These are phyloP conservation scores for Thozetella sp. DNA, from an alignment of 495 filamentous ascomycete species.

Conservation along the genomic window DNA sequence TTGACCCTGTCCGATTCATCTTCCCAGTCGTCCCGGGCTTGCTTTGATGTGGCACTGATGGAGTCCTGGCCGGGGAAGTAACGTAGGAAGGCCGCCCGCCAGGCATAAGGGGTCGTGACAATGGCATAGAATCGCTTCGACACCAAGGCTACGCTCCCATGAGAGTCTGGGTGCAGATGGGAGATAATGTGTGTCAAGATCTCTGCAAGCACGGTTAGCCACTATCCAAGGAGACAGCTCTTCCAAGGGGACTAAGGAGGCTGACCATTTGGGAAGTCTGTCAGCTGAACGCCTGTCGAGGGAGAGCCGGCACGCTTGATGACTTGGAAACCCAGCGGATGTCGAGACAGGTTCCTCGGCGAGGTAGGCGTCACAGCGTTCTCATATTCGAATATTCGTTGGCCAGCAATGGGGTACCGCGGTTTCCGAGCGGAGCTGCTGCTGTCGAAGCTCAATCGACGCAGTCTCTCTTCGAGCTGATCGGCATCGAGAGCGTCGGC, in stretches of 20 bases:
- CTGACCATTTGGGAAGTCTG: conserved; percentile 81
- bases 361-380: conserved; percentile 50
- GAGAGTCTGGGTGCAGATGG: conserved; percentile 78
- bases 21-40: conserved; percentile 33
- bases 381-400: conserved; percentile 76
- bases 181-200: conserved; percentile 90
- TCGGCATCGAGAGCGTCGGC: conserved; percentile 28
- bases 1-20: conserved; percentile 63
- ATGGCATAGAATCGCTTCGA: conserved; percentile 81
- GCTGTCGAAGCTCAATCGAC: conserved; percentile 39
- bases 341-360: conserved; percentile 45
- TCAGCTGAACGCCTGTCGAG: conserved; percentile 52
- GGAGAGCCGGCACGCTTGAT: conserved; percentile 48
- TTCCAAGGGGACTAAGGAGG: conserved; percentile 10
- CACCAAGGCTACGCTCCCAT: conserved; percentile 76
- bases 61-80: conserved; percentile 78
- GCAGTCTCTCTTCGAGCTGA: conserved; percentile 36
- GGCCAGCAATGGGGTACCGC: conserved; percentile 38
- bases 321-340: conserved; percentile 61
- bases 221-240: conserved; percentile 13
- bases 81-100: conserved; percentile 85
- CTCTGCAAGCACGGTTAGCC: conserved; percentile 56
- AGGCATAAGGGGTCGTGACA: conserved; percentile 86
- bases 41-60: conserved; percentile 28
- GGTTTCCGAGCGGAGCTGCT: background rate